Percentiles rank a stretch among this genome's conserved stretches.
phyloP scores from a whole-genome alignment of 106 monocot genomes.

The Phalaenopsis aphrodite region DNA sequence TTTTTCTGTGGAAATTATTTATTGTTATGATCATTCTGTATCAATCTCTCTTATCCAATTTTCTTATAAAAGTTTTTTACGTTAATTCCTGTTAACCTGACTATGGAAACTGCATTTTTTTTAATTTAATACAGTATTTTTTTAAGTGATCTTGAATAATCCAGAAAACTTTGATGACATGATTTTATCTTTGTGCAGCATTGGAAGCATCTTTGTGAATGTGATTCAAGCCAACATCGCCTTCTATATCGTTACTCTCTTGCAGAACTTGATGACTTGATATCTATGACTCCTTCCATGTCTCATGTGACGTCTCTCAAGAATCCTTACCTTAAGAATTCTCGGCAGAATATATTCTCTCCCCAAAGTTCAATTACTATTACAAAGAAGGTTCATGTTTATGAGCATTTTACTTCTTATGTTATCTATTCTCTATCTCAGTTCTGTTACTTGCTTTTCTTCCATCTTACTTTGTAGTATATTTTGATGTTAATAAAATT shows the following conservation, averaged over 20 bases:
- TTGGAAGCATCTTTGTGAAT: slow-evolving; percentile 82
- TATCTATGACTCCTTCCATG: slow-evolving; percentile 15
- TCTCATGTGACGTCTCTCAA: slow-evolving; percentile 8
- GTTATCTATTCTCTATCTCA: background rate
- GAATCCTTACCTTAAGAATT: background rate
- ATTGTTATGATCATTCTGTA: background rate
- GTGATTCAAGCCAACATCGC: slow-evolving; percentile 37
- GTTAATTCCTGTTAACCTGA: background rate
- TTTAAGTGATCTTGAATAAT: background rate
- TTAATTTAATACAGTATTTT: background rate
- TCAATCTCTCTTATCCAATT: background rate
- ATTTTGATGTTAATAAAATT: background rate
- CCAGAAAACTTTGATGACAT: background rate
- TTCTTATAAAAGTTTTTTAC: background rate
- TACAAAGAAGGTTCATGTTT: background rate
- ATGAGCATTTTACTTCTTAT: background rate
- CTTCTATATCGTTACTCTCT: slow-evolving; percentile 76
- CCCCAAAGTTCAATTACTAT: background rate
- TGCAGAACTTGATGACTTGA: slow-evolving; percentile 58
- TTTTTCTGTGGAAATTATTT: background rate
- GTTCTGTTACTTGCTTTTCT: background rate
- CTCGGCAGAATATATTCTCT: background rate
- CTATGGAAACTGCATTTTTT: background rate
- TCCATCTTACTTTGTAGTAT: background rate
- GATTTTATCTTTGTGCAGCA: slow-evolving; percentile 31